phyloP scores from a whole-genome alignment of 2,329 filamentous ascomycete genomes.

The Hypoxylon sp. region DNA sequence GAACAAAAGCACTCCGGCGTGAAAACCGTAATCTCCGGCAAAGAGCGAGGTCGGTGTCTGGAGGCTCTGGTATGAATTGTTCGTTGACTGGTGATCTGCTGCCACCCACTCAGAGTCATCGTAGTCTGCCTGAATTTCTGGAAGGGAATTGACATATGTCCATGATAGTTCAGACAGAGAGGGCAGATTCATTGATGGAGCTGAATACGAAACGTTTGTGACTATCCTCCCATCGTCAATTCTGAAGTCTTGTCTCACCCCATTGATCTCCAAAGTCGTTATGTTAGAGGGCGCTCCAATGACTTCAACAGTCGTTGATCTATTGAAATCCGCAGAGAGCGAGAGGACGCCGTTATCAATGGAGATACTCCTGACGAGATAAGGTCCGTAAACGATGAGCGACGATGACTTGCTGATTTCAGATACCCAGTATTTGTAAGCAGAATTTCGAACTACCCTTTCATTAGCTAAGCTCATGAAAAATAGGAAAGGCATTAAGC shows the following conservation, averaged over 20 bases:
- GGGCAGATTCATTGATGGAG: conserved; percentile 57
- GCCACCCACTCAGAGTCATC: conserved; percentile 77
- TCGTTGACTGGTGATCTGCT: conserved; percentile 70
- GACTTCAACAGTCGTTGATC: conserved; percentile 76
- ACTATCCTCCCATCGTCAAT: conserved; percentile 56
- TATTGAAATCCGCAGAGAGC: conserved; percentile 79
- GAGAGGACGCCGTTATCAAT: conserved; percentile 69
- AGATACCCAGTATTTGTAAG: conserved; percentile 78
- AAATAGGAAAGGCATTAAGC: not conserved
- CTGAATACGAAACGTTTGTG: conserved; percentile 29
- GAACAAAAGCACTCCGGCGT: conserved; percentile 78
- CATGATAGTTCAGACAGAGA: conserved; percentile 72
- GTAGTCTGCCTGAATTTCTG: conserved; percentile 75
- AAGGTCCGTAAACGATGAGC: conserved; percentile 74
- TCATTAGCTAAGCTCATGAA: conserved; percentile 4
- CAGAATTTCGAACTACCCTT: conserved; percentile 65
- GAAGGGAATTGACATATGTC: conserved; percentile 79
- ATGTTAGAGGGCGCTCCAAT: conserved; percentile 70
- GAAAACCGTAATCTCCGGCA: conserved; percentile 80
- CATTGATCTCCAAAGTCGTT: conserved; percentile 72
- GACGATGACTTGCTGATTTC: conserved; percentile 32
- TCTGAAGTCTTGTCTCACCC: conserved; percentile 61
- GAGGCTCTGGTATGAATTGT: conserved; percentile 71
- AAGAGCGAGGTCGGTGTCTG: conserved; percentile 76
- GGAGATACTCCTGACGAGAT: conserved; percentile 73